A percentile compares a stretch with the other conserved stretches of the same genome.
Conservation (phyloP, 2,329 filamentous ascomycete genomes). For the Triangularia setosa region DNA sequence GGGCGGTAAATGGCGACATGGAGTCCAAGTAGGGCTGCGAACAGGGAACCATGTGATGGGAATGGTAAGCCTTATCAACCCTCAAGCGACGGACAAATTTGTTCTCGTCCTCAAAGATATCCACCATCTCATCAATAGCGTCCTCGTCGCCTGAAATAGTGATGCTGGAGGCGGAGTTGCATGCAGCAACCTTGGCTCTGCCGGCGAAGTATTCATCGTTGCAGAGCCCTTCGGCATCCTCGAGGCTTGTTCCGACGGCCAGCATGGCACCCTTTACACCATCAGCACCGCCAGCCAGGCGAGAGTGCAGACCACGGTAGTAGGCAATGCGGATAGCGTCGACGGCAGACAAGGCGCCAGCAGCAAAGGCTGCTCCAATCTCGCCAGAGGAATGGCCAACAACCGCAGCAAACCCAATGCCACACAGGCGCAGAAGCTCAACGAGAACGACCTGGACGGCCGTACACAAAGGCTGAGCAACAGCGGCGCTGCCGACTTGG, state of each 20-base stretch:
- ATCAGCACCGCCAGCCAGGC: neutral
- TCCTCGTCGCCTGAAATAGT: constrained; percentile 33
- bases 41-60: constrained; percentile 24
- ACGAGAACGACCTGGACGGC: constrained; percentile 38
- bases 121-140: constrained; percentile 11
- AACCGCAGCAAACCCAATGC: constrained; percentile 33
- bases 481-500: constrained; percentile 30
- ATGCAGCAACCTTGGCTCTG: neutral
- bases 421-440: constrained; percentile 32
- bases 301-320: constrained; percentile 32
- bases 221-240: neutral
- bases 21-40: constrained; percentile 22
- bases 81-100: constrained; percentile 17
- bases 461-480: constrained; percentile 32
- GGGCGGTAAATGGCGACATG: no score
- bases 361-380: constrained; percentile 42
- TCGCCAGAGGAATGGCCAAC: constrained; percentile 44
- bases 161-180: constrained; percentile 25
- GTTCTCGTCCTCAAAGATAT: neutral
- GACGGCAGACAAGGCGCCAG: constrained; percentile 32
- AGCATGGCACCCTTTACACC: neutral
- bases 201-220: neutral
- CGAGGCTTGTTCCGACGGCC: neutral
- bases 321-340: constrained; percentile 39
- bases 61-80: constrained; percentile 28